These are phyloP conservation scores for Crepidotus variabilis DNA, from an alignment of 768 basidiomycete genomes.

Conservation along the genomic window DNA sequence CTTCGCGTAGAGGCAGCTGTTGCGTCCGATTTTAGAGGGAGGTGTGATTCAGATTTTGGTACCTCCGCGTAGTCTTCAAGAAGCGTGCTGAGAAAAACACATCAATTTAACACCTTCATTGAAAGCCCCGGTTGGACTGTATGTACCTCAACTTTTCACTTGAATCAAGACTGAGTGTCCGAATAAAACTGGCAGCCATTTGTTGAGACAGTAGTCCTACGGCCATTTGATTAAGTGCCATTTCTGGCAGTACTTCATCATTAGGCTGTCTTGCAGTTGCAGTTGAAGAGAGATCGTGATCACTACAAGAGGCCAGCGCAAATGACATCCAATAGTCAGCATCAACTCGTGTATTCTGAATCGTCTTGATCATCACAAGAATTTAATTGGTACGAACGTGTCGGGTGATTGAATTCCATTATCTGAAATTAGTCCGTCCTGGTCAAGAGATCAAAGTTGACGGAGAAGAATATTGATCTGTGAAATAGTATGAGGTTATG, in stretches of 20 bases:
- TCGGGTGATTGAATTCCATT: too few relatives aligned
- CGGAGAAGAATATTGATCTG: too few relatives aligned
- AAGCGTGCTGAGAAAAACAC: too few relatives aligned
- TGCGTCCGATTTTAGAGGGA: too few relatives aligned
- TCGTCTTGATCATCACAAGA: too few relatives aligned
- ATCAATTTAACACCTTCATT: background rate
- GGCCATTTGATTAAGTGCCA: background rate
- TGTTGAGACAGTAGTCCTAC: background rate
- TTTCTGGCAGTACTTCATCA: background rate
- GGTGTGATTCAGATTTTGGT: too few relatives aligned
- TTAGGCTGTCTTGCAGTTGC: background rate
- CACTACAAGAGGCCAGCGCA: background rate
- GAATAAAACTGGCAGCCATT: background rate
- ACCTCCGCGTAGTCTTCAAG: too few relatives aligned
- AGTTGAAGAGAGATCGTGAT: background rate
- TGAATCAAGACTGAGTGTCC: background rate
- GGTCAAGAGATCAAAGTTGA: too few relatives aligned
- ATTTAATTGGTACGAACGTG: too few relatives aligned
- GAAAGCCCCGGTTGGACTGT: background rate
- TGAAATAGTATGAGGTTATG: too few relatives aligned
- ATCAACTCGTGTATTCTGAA: too few relatives aligned
- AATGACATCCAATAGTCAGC: background rate
- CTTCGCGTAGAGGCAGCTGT: background rate
- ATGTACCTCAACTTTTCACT: background rate
- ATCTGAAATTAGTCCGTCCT: too few relatives aligned